Evolutionary conservation across 768 basidiomycete genomes (phyloP).

Genomic region (Brasilioporus rufonigricans): DNA sequence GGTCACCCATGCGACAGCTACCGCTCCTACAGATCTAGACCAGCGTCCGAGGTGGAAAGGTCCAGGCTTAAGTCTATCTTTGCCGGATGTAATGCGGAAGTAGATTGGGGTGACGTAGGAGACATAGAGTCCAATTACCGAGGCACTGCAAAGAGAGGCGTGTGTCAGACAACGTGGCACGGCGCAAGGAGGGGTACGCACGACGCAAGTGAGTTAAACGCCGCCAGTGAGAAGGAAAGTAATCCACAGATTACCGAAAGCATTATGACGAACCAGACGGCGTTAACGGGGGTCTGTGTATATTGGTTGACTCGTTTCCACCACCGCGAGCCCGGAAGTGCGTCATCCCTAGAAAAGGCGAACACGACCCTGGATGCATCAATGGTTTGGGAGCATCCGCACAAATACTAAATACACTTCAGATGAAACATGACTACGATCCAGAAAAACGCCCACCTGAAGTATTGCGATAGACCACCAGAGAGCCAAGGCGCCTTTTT

Average conservation of each 20-base stretch:
- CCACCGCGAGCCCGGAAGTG: slow-evolving; percentile 37
- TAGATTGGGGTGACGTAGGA: slow-evolving; percentile 40
- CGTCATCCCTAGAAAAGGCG: slow-evolving; percentile 41
- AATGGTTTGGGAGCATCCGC: slow-evolving; percentile 45
- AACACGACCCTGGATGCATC: slow-evolving; percentile 48
- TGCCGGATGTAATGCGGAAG: slow-evolving; percentile 35
- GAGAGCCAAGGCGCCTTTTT: slow-evolving; percentile 41
- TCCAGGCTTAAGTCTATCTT: slow-evolving; percentile 32
- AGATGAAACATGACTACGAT: background rate
- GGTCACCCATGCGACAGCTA: slow-evolving; percentile 13
- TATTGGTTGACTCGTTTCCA: slow-evolving; percentile 34
- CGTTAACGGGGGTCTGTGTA: slow-evolving; percentile 38
- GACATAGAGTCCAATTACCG: slow-evolving; percentile 35
- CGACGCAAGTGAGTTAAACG: slow-evolving; percentile 36
- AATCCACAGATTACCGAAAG: slow-evolving; percentile 31
- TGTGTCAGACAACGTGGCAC: background rate
- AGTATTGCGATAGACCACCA: slow-evolving; percentile 45
- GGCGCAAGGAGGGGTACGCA: slow-evolving; percentile 11
- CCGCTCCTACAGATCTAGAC: slow-evolving; percentile 30
- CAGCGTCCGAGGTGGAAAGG: slow-evolving; percentile 34
- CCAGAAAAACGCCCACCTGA: slow-evolving; percentile 29
- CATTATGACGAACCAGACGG: slow-evolving; percentile 43
- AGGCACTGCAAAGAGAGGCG: slow-evolving; percentile 18
- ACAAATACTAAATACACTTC: slow-evolving; percentile 32
- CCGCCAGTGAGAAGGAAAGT: slow-evolving; percentile 33